Evolutionary conservation across 495 filamentous ascomycete species (phyloP).

Genomic region (Rhizodiscina lignyota): DNA sequence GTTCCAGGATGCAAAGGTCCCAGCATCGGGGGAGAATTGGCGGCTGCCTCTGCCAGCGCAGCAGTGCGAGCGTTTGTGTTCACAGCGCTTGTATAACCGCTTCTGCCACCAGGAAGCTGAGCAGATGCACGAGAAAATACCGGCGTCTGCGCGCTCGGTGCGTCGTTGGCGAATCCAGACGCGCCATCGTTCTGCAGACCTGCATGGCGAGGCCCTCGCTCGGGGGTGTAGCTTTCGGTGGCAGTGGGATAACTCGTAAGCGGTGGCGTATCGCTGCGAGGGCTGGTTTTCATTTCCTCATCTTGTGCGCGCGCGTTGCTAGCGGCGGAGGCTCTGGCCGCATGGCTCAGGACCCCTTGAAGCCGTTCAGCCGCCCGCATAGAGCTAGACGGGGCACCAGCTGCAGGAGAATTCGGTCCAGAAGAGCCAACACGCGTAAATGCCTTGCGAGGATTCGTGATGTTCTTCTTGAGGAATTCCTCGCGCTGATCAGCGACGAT

Average conservation of each 20-base stretch:
- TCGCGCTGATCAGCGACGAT: conserved; percentile 67
- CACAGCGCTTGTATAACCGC: too few relatives aligned
- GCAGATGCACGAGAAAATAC: too few relatives aligned
- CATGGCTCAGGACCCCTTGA: conserved; percentile 5
- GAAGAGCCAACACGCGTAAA: conserved; percentile 8
- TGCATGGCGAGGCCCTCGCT: conserved; percentile 34
- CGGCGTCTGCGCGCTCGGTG: conserved; percentile 6
- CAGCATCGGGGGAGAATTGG: conserved; percentile 11
- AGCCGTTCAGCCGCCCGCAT: conserved; percentile 11
- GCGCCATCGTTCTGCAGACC: too few relatives aligned
- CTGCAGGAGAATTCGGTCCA: conserved; percentile 12
- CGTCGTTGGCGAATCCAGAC: too few relatives aligned
- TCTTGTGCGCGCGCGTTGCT: conserved; percentile 16
- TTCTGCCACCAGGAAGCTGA: too few relatives aligned
- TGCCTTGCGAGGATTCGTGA: conserved; percentile 15
- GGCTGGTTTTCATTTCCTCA: conserved; percentile 22
- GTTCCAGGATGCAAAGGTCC: conserved; percentile 11
- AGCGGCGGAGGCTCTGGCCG: conserved; percentile 1
- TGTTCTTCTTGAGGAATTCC: conserved; percentile 47
- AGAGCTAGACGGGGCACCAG: conserved; percentile 3
- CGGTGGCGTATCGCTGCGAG: conserved; percentile 30
- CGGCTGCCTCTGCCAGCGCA: conserved; percentile 13
- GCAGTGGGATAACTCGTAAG: conserved; percentile 21
- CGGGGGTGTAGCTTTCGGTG: conserved; percentile 37
- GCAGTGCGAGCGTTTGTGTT: background rate